Evolutionary conservation across 2,329 filamentous ascomycete species (phyloP).

Genomic region (Bipolaris cookei): DNA sequence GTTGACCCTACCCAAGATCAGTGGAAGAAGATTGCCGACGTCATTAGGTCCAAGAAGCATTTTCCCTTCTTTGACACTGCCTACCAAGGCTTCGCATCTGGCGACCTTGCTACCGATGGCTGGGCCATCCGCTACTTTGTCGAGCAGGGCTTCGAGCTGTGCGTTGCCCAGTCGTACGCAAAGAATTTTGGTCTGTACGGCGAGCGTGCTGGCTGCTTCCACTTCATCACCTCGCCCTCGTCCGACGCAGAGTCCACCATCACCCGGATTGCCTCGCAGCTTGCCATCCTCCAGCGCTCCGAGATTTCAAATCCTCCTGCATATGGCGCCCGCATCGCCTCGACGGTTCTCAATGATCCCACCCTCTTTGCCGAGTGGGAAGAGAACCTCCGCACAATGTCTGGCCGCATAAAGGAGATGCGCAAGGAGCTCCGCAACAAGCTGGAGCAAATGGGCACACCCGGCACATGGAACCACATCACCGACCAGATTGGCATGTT

Average conservation of each 20-base stretch:
- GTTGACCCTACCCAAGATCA: constrained; percentile 93
- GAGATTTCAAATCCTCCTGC: constrained; percentile 98
- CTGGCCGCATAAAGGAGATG: constrained; percentile 93
- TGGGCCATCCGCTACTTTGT: constrained; percentile 95
- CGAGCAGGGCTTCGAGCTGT: constrained; percentile 79
- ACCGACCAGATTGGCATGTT: constrained; percentile 99
- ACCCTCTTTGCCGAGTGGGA: constrained; percentile 90
- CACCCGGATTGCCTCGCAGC: constrained; percentile 77
- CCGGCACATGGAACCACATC: constrained; percentile 95
- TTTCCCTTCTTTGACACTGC: constrained; percentile 99
- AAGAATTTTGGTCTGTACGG: constrained; percentile 83
- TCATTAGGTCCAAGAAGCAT: constrained; percentile 79
- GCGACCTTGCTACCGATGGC: constrained; percentile 81
- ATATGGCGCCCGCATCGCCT: constrained; percentile 89
- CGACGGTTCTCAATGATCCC: constrained; percentile 81
- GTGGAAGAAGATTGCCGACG: constrained; percentile 85
- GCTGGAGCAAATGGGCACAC: constrained; percentile 83
- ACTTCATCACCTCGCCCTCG: constrained; percentile 80
- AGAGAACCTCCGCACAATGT: constrained; percentile 90
- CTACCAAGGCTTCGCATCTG: constrained; percentile 97
- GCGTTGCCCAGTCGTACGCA: constrained; percentile 61
- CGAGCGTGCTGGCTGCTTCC: constrained; percentile 94
- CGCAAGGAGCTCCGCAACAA: constrained; percentile 76
- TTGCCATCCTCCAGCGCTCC: constrained; percentile 91
- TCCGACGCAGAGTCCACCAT: constrained; percentile 68